Base-by-base conservation (phyloP, 331 rosid genomes). In the Cydonia oblonga region DNA sequence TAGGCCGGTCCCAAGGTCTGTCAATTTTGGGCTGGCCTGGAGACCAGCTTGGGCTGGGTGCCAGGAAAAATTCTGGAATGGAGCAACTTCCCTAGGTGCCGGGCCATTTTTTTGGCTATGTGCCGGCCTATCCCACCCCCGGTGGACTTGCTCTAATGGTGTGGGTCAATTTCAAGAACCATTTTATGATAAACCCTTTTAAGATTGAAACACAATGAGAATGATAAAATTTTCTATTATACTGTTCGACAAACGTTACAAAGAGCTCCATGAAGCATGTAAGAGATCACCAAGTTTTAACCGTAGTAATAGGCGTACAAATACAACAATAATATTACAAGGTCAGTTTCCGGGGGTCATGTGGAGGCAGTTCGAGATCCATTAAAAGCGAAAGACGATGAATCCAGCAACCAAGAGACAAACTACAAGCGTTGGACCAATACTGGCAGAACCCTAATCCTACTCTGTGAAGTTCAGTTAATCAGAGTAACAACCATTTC, bases 381-480 rank as follows among this genome's bases (percentile, higher is more conserved):
- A 4, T 38, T 19, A 25, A 71, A 71, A 24, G 60, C 46, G 8
- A 28, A n/a, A 29, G 46, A 22, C 4, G 75, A 12, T 59, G 19
- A 71, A 25, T 59, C 44, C 12, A 24, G 20, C 68, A 72, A 38
- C 14, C 44, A 44, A 42, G 9, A 28, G 22, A 71, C 54, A 59
- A 25, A 33, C 67, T 58, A 60, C 60, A 14, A 12, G 76, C 44
- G 7, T 59, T 40, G 58, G 66, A 72, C 53, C 59, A 26, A 60
- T 44, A 42, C 35, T 33, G 52, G 49, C 29, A 26, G 30, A 42
- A 42, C 44, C 53, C 76, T 61, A 74, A 9, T 66, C 74, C 66
- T 66, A 67, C 63, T 71, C 73, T 38, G 74, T 63, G 25, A 32
- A 26, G 81, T 58, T 22, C 69, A 22, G 79, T 79, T 78, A 70